Conservation (phyloP, 805 yeast genomes). For the Sungouiozyma ichnusensis region DNA sequence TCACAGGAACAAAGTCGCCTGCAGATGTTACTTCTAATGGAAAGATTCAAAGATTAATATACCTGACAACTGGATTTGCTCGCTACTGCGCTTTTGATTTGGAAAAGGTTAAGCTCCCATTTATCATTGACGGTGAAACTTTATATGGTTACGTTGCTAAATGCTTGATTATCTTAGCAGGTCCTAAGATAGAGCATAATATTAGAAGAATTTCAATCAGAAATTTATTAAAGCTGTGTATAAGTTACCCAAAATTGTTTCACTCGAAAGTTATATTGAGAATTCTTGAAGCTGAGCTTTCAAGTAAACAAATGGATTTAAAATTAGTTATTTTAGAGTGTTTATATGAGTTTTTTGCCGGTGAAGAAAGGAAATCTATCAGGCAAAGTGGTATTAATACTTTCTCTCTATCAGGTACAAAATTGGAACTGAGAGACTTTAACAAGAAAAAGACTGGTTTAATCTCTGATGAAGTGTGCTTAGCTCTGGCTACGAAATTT, state of each 20-base stretch:
- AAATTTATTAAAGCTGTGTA: conserved; percentile 49
- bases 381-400: conserved; percentile 33
- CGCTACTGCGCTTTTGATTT: conserved; percentile 48
- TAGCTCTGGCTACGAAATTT: conserved; percentile 61
- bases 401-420: conserved; percentile 31
- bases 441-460: conserved; percentile 28
- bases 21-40: conserved; percentile 26
- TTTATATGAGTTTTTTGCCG: conserved; percentile 43
- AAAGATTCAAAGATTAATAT: conserved; percentile 45
- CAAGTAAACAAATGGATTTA: conserved; percentile 29
- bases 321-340: conserved; percentile 47
- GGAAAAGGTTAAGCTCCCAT: conserved; percentile 30
- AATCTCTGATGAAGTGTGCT: conserved; percentile 60
- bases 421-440: conserved; percentile 34
- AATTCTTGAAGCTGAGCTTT: conserved; percentile 43
- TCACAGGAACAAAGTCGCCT: conserved; percentile 20
- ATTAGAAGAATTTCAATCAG: conserved; percentile 44
- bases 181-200: conserved; percentile 22
- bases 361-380: conserved; percentile 42
- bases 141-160: conserved; percentile 49
- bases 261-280: conserved; percentile 43
- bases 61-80: conserved; percentile 62
- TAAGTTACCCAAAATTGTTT: conserved; percentile 56
- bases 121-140: conserved; percentile 37
- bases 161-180: conserved; percentile 46